phyloP scores from a whole-genome alignment of 202 grass and related monocot species.

The Setaria italica region DNA sequence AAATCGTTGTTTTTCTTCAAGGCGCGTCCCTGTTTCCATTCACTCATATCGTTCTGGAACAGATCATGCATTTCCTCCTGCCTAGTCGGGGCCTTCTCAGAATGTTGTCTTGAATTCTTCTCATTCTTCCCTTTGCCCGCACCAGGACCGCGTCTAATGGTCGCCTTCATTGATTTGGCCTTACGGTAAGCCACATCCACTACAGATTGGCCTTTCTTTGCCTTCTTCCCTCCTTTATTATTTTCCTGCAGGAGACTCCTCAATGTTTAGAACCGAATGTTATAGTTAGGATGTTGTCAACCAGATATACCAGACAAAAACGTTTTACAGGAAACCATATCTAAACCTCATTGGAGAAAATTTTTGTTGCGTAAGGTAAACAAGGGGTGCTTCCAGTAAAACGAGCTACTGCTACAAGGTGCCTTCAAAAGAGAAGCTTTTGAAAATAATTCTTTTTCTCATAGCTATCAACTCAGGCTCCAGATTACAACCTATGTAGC shows the following conservation, averaged over 20 bases:
- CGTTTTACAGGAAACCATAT: neutral
- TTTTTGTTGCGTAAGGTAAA: neutral
- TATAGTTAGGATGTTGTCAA: neutral
- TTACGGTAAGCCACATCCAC: constrained; percentile 83
- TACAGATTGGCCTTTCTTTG: constrained; percentile 68
- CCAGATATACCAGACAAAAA: neutral
- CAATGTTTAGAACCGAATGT: constrained; percentile 32
- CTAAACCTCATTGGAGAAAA: neutral
- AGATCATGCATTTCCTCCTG: constrained; percentile 91
- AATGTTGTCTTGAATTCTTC: constrained; percentile 56
- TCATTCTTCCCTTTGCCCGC: constrained; percentile 58
- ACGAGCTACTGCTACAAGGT: neutral
- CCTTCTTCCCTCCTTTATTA: constrained; percentile 57
- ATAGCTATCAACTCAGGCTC: neutral
- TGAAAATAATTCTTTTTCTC: neutral
- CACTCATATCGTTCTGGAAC: constrained; percentile 94
- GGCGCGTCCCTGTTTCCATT: constrained; percentile 75
- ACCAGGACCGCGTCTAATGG: constrained; percentile 56
- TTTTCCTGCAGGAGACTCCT: constrained; percentile 49
- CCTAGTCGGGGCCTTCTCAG: constrained; percentile 59
- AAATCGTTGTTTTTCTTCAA: constrained; percentile 62
- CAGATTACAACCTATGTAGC: neutral
- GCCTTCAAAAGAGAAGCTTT: neutral
- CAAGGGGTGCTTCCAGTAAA: neutral
- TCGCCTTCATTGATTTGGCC: constrained; percentile 82